Base-by-base conservation (phyloP, 129 eudicot species). In the Lactuca sativa region DNA sequence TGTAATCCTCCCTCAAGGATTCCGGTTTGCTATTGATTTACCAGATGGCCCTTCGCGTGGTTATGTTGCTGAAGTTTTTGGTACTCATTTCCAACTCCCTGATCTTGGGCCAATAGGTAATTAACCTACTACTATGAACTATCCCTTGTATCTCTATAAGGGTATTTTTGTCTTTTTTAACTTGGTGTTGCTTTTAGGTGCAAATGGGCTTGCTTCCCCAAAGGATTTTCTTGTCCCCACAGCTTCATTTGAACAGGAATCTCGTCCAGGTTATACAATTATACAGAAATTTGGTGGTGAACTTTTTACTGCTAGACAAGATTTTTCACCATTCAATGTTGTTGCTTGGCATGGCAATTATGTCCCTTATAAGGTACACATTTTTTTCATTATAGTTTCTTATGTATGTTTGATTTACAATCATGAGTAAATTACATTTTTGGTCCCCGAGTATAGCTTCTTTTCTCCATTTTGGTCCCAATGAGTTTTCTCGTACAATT, bases 311-410 rank as follows among this genome's bases (percentile, higher is more conserved):
- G 99, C 99, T 64, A 95, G 80, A 67, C 99, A 95, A 77, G 96
- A 95, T 82, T 95, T 95, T 75, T 95, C 99, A 56, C 97, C 99
- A 6, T 95, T 95, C 74, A 95, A 95, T 69, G 99, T 90, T 64
- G 99, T 85, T 41, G 99, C 99, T 21, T 95, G 99, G 99, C 99
- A 95, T 78, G 99, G 99, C 17, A 95, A 95, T 55, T 95, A 95
- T 85, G 97, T 73, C 13, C 99, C 99, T 13, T 95, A 87, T 59
- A 95, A 95, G 99, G 99, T 87, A 76, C 15, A 69, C 33, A 38
- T 37, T 33, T n/a, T 5, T 5, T 17, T 31, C 47, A 25, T 25
- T 30, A 18, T 34, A 34, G 3, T 57, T 65, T 33, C 64, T 40
- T 40, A 25, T 53, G 9, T 5, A 53, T 16, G 25, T 4, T 53